phyloP scores from a whole-genome alignment of 192 early-diverging fungal genomes.

The Lobosporangium transversale region DNA sequence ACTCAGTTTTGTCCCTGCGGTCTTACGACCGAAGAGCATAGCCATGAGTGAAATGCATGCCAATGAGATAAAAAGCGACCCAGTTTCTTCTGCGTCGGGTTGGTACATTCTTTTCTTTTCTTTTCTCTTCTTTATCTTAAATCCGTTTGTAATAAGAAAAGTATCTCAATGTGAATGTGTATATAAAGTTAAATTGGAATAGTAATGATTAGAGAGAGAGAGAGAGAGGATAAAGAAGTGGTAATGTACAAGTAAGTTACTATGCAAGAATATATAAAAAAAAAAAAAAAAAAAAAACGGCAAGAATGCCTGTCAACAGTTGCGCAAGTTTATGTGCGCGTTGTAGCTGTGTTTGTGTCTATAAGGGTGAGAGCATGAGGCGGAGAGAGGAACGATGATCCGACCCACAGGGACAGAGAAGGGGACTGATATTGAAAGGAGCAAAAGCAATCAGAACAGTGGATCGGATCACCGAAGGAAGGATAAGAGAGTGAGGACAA shows the following conservation, averaged over 20 bases:
- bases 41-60: slow-evolving; percentile 54
- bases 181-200: too few species aligned
- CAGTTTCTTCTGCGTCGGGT: slow-evolving; percentile 20
- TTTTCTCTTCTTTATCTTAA: too few species aligned
- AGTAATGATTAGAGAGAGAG: neutral
- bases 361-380: too few species aligned
- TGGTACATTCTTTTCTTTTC: slow-evolving; percentile 11
- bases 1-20: slow-evolving; percentile 47
- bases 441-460: neutral
- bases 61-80: slow-evolving; percentile 48
- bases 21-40: slow-evolving; percentile 56
- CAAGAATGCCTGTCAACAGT: too few species aligned
- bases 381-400: neutral
- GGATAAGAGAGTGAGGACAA: neutral
- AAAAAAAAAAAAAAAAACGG: too few species aligned
- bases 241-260: neutral
- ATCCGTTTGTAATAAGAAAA: too few species aligned
- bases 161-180: too few species aligned
- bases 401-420: slow-evolving; percentile 2
- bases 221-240: neutral
- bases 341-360: too few species aligned
- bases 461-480: neutral
- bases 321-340: too few species aligned
- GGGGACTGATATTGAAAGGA: neutral
- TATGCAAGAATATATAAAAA: neutral